These are phyloP conservation scores for Camelina hispida DNA, from an alignment of 345 rosid genomes.

Conservation along the genomic window DNA sequence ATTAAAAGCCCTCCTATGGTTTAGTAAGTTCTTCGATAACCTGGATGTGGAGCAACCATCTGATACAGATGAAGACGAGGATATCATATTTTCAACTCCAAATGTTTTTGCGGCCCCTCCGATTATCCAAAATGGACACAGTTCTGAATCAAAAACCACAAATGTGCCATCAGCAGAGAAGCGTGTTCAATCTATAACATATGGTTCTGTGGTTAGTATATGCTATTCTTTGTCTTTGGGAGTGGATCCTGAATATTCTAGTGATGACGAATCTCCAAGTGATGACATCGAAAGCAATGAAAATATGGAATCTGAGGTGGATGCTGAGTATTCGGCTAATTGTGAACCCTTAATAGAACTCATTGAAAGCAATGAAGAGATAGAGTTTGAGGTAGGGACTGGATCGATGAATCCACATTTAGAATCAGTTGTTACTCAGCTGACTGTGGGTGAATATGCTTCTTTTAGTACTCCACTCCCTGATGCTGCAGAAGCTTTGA, in stretches of 20 bases:
- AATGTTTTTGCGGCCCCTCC: conserved; percentile 40
- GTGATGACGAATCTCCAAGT: conserved; percentile 45
- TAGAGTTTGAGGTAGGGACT: conserved; percentile 91
- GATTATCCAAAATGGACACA: conserved; percentile 21
- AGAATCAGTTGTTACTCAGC: conserved; percentile 69
- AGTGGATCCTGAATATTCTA: conserved; percentile 37
- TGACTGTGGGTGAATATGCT: conserved; percentile 89
- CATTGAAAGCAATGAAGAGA: conserved; percentile 78
- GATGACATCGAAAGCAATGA: conserved; percentile 66
- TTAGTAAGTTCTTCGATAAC: conserved; percentile 63
- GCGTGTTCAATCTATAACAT: conserved; percentile 48
- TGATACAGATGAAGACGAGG: conserved; percentile 47
- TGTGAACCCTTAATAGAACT: conserved; percentile 58
- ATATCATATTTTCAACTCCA: conserved; percentile 48
- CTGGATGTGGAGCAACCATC: conserved; percentile 51
- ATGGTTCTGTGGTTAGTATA: conserved; percentile 66
- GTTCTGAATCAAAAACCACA: conserved; percentile 33
- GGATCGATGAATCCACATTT: conserved; percentile 67
- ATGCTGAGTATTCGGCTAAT: conserved; percentile 29
- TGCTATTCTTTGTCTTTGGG: conserved; percentile 66
- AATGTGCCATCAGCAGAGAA: conserved; percentile 34
- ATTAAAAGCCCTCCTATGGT: conserved; percentile 75
- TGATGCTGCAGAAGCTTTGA: conserved; percentile 50
- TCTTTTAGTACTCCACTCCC: conserved; percentile 51
- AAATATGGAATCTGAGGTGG: conserved; percentile 73